Evolutionary conservation across 208 protist species (phyloP), one percentile per base, ranked within the genome.

Genomic region (Tritrichomonas foetus): DNA sequence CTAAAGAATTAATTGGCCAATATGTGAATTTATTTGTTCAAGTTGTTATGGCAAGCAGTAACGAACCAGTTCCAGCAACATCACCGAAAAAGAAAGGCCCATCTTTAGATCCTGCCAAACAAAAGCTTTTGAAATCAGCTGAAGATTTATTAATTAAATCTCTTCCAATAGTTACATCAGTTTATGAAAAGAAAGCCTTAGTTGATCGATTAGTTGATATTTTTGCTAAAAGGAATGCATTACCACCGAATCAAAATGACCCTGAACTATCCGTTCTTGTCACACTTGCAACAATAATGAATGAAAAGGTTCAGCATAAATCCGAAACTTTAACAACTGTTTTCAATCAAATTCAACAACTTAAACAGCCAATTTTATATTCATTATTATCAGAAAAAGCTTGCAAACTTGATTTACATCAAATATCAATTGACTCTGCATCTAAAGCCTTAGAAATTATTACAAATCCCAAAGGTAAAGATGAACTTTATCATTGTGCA

Each of bases 151-250:
- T 47, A 3, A 16, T 89, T n/a, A 89, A 89, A 89, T 13, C 78
- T 22, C 30, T 89, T 33, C 78, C 78, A 36, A 16, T 89, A 20
- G 47, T 57, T 20, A 33, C 41, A 57, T 57, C 47, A 1, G 30
- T 89, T 3, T 89, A 89, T 89, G 78, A 89, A 36, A 89, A 89
- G 27, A 89, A 89, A 16, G 78, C 78, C 39, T 36, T 89, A n/a
- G 78, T 89, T 22, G 78, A 89, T n/a, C 25, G 78, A 89, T 20
- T 89, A 1, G 47, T 89, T 89, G 78, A 89, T 27, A 89, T 89
- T 2, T 89, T 39, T 16, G 78, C 27, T 33, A 89, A 49, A 89
- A 25, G 78, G 22, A 89, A 89, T 16, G 27, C 13, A 20, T 36
- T 89, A 2, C 78, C 78, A 20, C 78, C 78, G 3, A 89, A 89